Evolutionary conservation across 2,329 filamentous ascomycete species (phyloP).

Genomic region (Claviceps paspali): DNA sequence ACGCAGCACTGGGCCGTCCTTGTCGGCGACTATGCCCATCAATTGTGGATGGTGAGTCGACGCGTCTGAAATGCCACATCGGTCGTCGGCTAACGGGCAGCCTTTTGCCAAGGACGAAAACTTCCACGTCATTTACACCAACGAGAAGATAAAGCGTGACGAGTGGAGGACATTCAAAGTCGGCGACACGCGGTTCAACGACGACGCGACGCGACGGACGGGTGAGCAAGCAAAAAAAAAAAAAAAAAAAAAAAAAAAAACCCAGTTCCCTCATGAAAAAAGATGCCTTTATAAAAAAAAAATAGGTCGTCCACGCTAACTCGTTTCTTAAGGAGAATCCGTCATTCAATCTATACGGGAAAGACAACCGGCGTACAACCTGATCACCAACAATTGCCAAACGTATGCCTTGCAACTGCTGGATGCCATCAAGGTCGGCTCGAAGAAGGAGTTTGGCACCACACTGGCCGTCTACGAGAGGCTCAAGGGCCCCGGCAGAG

Average conservation of each 20-base stretch:
- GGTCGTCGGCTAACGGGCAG: not conserved
- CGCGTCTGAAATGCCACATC: too few relatives aligned
- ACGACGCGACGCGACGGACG: slow-evolving; percentile 33
- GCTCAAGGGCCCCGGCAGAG: slow-evolving; percentile 31
- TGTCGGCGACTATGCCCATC: slow-evolving; percentile 38
- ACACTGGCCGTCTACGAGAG: slow-evolving; percentile 37
- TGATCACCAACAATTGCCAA: slow-evolving; percentile 46
- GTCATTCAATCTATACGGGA: slow-evolving; percentile 36
- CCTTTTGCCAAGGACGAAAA: slow-evolving; percentile 27
- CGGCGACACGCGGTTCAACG: slow-evolving; percentile 37
- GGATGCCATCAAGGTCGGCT: slow-evolving; percentile 36
- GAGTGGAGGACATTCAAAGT: slow-evolving; percentile 37
- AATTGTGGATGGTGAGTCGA: slow-evolving; percentile 40
- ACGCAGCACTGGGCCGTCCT: slow-evolving; percentile 46
- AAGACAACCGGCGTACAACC: slow-evolving; percentile 35
- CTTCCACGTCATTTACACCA: slow-evolving; percentile 41
- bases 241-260: too few relatives aligned
- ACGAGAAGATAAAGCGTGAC: slow-evolving; percentile 27
- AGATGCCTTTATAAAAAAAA: too few relatives aligned
- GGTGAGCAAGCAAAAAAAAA: slow-evolving; percentile 18
- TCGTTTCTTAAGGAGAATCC: slow-evolving; percentile 33
- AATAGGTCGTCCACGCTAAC: slow-evolving; percentile 2
- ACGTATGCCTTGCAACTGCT: slow-evolving; percentile 38
- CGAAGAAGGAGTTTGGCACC: slow-evolving; percentile 35
- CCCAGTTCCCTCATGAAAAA: too few relatives aligned